phyloP scores from a whole-genome alignment of 371 early-diverging fungal species.

The Umbelopsis sp. region DNA sequence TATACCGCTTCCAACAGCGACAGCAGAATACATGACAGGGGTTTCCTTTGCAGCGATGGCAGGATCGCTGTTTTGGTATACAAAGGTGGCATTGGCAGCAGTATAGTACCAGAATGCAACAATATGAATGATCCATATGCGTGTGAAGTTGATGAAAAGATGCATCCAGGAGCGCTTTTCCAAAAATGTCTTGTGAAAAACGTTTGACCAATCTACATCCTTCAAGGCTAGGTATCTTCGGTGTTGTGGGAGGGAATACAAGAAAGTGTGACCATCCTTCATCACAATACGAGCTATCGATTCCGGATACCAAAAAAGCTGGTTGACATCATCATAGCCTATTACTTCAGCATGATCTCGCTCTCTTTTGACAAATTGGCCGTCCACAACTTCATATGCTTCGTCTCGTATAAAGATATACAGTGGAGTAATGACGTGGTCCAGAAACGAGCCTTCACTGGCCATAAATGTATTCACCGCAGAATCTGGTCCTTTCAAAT shows the following conservation, averaged over 20 bases:
- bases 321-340: constrained; percentile 90
- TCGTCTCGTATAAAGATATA: constrained; percentile 79
- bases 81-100: constrained; percentile 65
- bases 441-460: constrained; percentile 71
- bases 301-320: constrained; percentile 80
- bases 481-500: constrained; percentile 27
- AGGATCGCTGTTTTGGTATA: constrained; percentile 48
- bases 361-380: constrained; percentile 71
- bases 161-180: constrained; percentile 87
- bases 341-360: constrained; percentile 77
- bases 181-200: constrained; percentile 82
- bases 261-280: constrained; percentile 48
- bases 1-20: constrained; percentile 72
- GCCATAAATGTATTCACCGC: constrained; percentile 36
- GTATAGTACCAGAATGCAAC: constrained; percentile 82
- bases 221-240: constrained; percentile 64
- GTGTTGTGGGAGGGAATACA: constrained; percentile 60
- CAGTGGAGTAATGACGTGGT: constrained; percentile 70
- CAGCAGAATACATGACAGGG: constrained; percentile 59
- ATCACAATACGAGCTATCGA: constrained; percentile 62
- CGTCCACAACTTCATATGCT: constrained; percentile 65
- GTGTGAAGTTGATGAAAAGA: constrained; percentile 79
- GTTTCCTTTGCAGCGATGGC: constrained; percentile 35
- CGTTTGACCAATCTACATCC: constrained; percentile 70
- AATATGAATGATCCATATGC: constrained; percentile 86